These are phyloP conservation scores for Kwoniella shivajii DNA, from an alignment of 1,284 basidiomycete species.

Conservation along the genomic window DNA sequence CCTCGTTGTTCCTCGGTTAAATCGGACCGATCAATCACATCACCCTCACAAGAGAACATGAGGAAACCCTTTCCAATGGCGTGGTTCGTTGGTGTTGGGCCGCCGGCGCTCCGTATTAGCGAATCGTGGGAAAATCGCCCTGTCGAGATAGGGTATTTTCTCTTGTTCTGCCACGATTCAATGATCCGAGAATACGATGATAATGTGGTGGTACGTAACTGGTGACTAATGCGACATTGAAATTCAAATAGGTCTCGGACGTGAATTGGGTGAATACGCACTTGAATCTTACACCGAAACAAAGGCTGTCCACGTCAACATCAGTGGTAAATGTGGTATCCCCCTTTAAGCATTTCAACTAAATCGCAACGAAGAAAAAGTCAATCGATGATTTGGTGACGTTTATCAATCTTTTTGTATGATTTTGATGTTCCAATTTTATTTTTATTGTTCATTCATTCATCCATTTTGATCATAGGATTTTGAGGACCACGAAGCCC, in stretches of 20 bases:
- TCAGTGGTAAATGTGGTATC: conserved; percentile 20
- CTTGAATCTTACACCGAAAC: conserved; percentile 77
- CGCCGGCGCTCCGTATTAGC: too few species aligned
- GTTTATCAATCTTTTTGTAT: not conserved
- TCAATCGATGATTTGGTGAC: not conserved
- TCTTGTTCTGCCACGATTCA: not conserved
- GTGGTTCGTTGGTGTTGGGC: too few species aligned
- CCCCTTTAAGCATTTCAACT: conserved; percentile 9
- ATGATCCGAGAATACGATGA: too few species aligned
- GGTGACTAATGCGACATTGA: not conserved
- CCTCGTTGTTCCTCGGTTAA: not conserved
- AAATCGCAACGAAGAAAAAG: not conserved
- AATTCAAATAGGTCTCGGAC: conserved; percentile 64
- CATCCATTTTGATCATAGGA: too few species aligned
- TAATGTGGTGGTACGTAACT: not conserved
- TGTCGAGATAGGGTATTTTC: too few species aligned
- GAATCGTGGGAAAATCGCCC: too few species aligned
- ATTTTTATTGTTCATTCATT: too few species aligned
- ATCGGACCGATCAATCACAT: too few species aligned
- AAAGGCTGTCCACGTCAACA: conserved; percentile 81
- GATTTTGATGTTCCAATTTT: not conserved
- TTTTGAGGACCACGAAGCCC: too few species aligned
- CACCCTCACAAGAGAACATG: too few species aligned
- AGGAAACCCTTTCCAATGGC: too few species aligned
- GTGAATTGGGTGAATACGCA: conserved; percentile 83